Evolutionary conservation across 2,329 filamentous ascomycete genomes (phyloP).

Genomic region (Lasiodiplodia sp.): DNA sequence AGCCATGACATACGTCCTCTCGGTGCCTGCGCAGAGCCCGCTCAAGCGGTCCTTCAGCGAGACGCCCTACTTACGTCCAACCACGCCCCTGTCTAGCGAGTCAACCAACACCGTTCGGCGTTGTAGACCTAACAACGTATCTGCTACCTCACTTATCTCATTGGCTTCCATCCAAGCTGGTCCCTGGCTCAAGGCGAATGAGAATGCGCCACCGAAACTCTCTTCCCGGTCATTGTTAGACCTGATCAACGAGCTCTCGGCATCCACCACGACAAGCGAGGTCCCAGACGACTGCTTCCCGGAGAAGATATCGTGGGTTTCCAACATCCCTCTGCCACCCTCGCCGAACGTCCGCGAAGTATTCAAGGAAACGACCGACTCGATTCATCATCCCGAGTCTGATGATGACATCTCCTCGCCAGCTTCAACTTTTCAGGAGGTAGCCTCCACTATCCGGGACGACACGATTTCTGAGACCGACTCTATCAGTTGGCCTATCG

Average conservation of each 20-base stretch:
- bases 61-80: constrained; percentile 45
- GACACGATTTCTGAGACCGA: constrained; percentile 10
- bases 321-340: constrained; percentile 26
- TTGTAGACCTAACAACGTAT: constrained; percentile 34
- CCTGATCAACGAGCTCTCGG: constrained; percentile 38
- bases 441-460: constrained; percentile 9
- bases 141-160: constrained; percentile 46
- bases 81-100: constrained; percentile 38
- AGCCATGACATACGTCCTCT: constrained; percentile 50
- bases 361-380: constrained; percentile 19
- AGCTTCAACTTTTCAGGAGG: constrained; percentile 15
- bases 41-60: constrained; percentile 53
- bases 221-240: constrained; percentile 44
- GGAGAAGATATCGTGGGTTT: constrained; percentile 19
- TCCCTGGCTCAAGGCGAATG: constrained; percentile 38
- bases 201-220: constrained; percentile 43
- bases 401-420: constrained; percentile 1
- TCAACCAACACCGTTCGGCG: constrained; percentile 29
- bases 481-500: constrained; percentile 14
- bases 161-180: constrained; percentile 37
- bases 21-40: constrained; percentile 47
- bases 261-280: background rate
- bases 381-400: constrained; percentile 17
- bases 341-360: constrained; percentile 27
- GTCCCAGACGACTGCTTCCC: constrained; percentile 2